phyloP scores from a whole-genome alignment of 192 early-diverging fungal genomes.

The Linnemannia exigua region DNA sequence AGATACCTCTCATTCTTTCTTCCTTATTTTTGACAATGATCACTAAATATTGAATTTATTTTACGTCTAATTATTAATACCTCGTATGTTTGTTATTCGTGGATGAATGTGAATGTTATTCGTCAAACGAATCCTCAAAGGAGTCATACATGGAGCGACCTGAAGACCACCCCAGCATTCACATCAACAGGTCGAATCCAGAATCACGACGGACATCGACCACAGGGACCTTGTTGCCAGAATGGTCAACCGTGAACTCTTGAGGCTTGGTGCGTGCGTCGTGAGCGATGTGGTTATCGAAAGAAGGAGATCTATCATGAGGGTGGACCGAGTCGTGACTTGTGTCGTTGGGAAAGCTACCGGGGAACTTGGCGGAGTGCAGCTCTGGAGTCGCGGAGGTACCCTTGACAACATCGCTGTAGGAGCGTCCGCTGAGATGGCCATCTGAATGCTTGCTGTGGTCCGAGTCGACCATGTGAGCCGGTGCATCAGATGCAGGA shows the following conservation, averaged over 20 bases:
- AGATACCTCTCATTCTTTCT: background rate
- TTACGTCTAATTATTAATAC: too few species aligned
- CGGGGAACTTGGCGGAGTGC: background rate
- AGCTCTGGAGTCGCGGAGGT: background rate
- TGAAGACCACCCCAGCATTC: background rate
- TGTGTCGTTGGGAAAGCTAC: background rate
- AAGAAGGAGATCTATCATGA: background rate
- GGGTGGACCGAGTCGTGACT: background rate
- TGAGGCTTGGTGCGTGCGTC: background rate
- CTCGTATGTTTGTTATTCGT: too few species aligned
- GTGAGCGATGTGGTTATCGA: background rate
- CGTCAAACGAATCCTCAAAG: background rate
- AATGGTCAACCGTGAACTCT: conserved; percentile 19
- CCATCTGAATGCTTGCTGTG: background rate
- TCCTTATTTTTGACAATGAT: background rate
- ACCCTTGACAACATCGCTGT: background rate
- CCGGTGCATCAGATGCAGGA: background rate
- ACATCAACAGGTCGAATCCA: conserved; percentile 24
- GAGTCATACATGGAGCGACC: background rate
- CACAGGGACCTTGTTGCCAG: conserved; percentile 23
- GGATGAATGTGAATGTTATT: background rate
- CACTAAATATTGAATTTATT: background rate
- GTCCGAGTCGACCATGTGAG: background rate
- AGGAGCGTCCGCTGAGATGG: background rate
- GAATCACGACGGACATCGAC: conserved; percentile 23